phyloP scores from a whole-genome alignment of 2,329 filamentous ascomycete species.

The Alternaria arbusti region DNA sequence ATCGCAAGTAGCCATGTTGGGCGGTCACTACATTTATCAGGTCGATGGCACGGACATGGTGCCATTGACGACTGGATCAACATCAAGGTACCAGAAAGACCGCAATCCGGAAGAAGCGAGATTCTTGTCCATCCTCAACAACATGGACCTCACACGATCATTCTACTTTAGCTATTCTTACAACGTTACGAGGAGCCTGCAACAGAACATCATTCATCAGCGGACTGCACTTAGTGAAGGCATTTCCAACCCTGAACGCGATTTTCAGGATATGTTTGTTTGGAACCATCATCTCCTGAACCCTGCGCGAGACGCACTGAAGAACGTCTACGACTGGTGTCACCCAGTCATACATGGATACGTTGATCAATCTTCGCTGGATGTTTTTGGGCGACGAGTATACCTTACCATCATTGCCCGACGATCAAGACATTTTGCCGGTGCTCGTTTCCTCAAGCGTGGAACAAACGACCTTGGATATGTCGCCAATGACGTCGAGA shows the following conservation, averaged over 20 bases:
- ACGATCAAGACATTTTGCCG: constrained; percentile 90
- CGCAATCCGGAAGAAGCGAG: constrained; percentile 87
- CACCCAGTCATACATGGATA: constrained; percentile 95
- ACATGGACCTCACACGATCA: constrained; percentile 85
- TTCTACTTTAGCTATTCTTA: constrained; percentile 99
- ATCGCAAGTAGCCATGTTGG: constrained; percentile 93
- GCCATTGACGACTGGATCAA: constrained; percentile 75
- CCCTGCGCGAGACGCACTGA: constrained; percentile 72
- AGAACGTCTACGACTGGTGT: constrained; percentile 93
- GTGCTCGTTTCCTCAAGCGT: constrained; percentile 90
- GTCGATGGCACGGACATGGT: constrained; percentile 93
- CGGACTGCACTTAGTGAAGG: constrained; percentile 73
- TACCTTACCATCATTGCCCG: constrained; percentile 95
- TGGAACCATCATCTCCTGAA: constrained; percentile 93
- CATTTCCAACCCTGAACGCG: constrained; percentile 63
- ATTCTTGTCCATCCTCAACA: constrained; percentile 86
- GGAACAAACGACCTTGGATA: constrained; percentile 94
- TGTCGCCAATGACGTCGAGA: constrained; percentile 98
- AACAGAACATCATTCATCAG: constrained; percentile 88
- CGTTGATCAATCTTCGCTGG: constrained; percentile 79
- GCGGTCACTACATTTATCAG: constrained; percentile 94
- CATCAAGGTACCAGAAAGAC: constrained; percentile 75
- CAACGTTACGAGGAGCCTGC: constrained; percentile 88
- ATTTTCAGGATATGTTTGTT: constrained; percentile 95
- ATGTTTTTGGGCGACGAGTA: constrained; percentile 83